Percentiles rank a stretch among this genome's conserved stretches.
Conservation (phyloP, 257 asterid species). For the Rehmannia glutinosa region DNA sequence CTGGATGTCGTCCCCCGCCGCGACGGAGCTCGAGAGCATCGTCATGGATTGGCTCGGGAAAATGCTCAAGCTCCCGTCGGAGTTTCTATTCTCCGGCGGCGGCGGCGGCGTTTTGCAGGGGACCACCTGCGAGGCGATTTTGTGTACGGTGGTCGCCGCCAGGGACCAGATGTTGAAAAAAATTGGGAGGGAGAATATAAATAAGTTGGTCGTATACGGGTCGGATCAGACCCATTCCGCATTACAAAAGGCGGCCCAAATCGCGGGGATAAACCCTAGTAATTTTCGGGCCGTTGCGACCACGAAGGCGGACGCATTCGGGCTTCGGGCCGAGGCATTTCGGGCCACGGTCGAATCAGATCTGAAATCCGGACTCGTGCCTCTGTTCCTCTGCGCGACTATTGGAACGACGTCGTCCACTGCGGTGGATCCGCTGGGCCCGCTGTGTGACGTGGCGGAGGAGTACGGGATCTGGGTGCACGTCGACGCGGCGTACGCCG, state of each 20-base stretch:
- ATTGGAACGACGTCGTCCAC: slow-evolving; percentile 69
- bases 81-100: slow-evolving; percentile 61
- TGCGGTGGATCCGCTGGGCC: slow-evolving; percentile 51
- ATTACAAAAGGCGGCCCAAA: slow-evolving; percentile 57
- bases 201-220: slow-evolving; percentile 56
- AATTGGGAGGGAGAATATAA: slow-evolving; percentile 43
- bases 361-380: slow-evolving; percentile 43
- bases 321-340: slow-evolving; percentile 34
- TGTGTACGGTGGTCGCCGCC: slow-evolving; percentile 62
- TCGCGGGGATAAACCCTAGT: slow-evolving; percentile 53
- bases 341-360: slow-evolving; percentile 38
- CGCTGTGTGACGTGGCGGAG: slow-evolving; percentile 49
- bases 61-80: slow-evolving; percentile 56
- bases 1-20: slow-evolving; percentile 88
- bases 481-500: slow-evolving; percentile 77
- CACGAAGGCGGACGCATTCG: slow-evolving; percentile 25
- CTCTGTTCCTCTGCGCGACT: slow-evolving; percentile 60
- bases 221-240: slow-evolving; percentile 82
- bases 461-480: slow-evolving; percentile 65
- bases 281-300: slow-evolving; percentile 57
- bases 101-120: slow-evolving; percentile 89
- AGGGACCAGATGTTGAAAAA: slow-evolving; percentile 44
- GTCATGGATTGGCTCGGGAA: slow-evolving; percentile 86
- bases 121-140: slow-evolving; percentile 63
- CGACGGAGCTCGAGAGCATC: slow-evolving; percentile 77